A percentile compares a stretch with the other conserved stretches of the same genome.
phyloP scores from a whole-genome alignment of 1,139 yeast genomes.

The Yamadazyma siamensis region DNA sequence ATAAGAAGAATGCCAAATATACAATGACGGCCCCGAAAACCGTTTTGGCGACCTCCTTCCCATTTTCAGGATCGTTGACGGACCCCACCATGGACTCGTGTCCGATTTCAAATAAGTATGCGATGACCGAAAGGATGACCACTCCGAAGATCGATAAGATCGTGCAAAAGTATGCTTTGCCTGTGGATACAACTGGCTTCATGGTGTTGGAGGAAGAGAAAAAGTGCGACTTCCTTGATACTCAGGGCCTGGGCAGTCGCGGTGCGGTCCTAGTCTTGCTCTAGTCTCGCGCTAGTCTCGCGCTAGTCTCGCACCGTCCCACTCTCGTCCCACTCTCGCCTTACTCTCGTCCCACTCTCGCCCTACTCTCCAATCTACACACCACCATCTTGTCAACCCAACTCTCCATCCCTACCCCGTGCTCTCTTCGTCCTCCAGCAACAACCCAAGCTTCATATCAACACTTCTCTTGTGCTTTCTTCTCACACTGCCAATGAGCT shows the following conservation, averaged over 20 bases:
- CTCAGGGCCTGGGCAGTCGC: too few relatives aligned
- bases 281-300: too few relatives aligned
- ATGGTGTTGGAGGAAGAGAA: constrained; percentile 14
- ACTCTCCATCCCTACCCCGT: too few relatives aligned
- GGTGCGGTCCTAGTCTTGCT: too few relatives aligned
- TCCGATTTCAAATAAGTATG: constrained; percentile 70
- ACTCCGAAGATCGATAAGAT: constrained; percentile 88
- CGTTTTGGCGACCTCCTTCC: constrained; percentile 89
- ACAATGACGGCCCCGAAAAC: constrained; percentile 87
- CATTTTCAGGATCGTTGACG: constrained; percentile 85
- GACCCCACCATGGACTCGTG: constrained; percentile 95
- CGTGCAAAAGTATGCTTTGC: constrained; percentile 94
- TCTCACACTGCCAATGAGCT: constrained; percentile 20
- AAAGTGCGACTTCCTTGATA: too few relatives aligned
- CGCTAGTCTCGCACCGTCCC: too few relatives aligned
- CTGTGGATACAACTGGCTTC: constrained; percentile 48
- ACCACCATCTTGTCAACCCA: too few relatives aligned
- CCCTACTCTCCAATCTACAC: too few relatives aligned
- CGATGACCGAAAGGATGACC: constrained; percentile 80
- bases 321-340: too few relatives aligned
- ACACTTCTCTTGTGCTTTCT: neutral
- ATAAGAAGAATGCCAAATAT: constrained; percentile 72
- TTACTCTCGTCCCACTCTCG: too few relatives aligned
- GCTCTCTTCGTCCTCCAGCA: too few relatives aligned
- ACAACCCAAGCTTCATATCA: too few relatives aligned